Evolutionary conservation across 192 early-diverging fungal genomes (phyloP).

Genomic region (Neocallimastix lanati): DNA sequence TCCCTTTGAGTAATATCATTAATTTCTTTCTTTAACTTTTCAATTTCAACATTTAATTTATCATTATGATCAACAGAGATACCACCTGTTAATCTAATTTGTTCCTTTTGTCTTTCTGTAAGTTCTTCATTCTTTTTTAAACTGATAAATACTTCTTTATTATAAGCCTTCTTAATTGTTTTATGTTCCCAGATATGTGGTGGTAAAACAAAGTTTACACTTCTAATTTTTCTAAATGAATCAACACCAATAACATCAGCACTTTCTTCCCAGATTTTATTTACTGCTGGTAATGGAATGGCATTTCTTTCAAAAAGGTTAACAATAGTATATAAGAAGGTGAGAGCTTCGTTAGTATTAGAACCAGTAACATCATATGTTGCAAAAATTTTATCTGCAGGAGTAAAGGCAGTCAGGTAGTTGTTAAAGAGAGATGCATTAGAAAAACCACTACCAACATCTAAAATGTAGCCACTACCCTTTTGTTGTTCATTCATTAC

Average conservation of each 20-base stretch:
- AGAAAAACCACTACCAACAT: neutral
- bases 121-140: neutral
- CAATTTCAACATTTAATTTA: neutral
- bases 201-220: neutral
- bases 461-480: neutral
- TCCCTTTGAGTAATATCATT: neutral
- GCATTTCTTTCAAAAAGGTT: neutral
- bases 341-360: neutral
- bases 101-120: neutral
- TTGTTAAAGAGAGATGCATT: neutral
- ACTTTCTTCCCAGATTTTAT: neutral
- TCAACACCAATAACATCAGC: neutral
- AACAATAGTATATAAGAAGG: neutral
- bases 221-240: neutral
- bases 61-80: neutral
- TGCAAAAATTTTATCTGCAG: neutral
- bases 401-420: neutral
- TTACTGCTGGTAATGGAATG: neutral
- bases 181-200: neutral
- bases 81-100: neutral
- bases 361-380: neutral
- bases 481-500: neutral
- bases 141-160: neutral
- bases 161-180: neutral
- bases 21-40: neutral